Base-by-base conservation (phyloP, 495 filamentous ascomycete genomes). In the Aspergillus bertholletiae region DNA sequence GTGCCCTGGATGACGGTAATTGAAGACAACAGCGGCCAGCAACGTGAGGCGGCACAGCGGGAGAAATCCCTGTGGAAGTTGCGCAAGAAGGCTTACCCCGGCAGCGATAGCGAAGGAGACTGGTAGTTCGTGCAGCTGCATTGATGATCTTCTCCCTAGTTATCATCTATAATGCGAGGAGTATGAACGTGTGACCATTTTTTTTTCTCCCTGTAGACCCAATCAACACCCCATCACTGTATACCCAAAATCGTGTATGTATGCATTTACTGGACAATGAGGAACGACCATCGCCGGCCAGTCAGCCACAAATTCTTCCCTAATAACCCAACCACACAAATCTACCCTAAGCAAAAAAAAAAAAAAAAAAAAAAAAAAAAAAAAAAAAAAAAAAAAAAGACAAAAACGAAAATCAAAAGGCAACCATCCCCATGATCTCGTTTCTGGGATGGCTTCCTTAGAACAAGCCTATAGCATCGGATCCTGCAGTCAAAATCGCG, bases 1-100 rank as follows among this genome's bases (percentile, higher is more conserved):
- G 70, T 73, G 26, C 75, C 75, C n/a, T 78, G 69, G 67, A 74
- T 76, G 73, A 75, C 62, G 21, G 75, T 78, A 21, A 61, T 74
- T 24, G 74, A 78, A 40, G 72, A 72, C 45, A 61, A 67, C 26
- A 68, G 69, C 34, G 58, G 65, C 2, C 58, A 60, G 28, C 68
- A 66, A 24, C 65, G 69, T 23, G 73, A 72, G 46, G 63, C 62
- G 23, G 65, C 59, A 30, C 62, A 64, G 39, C 67, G 68, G 26
- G 73, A 75, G 35, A 66, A 65, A 43, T 66, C 64, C 17, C 58
- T 75, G n/a, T 78, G 73, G 74, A 78, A 73, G 50, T 46, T 78
- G 35, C 63, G 71, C 28, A 78, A 78, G 63, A 75, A 72, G 69
- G 74, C 73, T 0, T 73, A 73, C 52, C 63, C 68, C 5, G 69